A percentile compares a stretch with the other conserved stretches of the same genome.
Evolutionary conservation across 2,329 filamentous ascomycete genomes (phyloP).

Genomic region (Paracorniculantispora psalliotae): DNA sequence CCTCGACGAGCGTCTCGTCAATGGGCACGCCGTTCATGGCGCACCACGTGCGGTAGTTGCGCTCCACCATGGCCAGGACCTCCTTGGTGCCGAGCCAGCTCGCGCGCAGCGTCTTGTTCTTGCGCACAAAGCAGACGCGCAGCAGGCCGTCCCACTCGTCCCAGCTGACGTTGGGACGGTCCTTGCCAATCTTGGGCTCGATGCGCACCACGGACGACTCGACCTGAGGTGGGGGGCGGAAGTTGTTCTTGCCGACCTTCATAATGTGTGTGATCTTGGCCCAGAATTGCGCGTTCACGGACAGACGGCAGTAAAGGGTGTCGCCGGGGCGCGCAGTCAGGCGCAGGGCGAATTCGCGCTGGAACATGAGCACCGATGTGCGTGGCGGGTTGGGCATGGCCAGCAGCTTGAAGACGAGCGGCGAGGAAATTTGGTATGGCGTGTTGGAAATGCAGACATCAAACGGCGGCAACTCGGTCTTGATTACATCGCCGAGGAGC

Average conservation of each 20-base stretch:
- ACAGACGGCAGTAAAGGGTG: conserved; percentile 82
- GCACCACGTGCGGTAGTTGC: conserved; percentile 87
- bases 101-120: conserved; percentile 84
- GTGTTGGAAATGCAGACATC: conserved; percentile 74
- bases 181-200: conserved; percentile 73
- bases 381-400: conserved; percentile 76
- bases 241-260: conserved; percentile 96
- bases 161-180: conserved; percentile 80
- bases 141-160: conserved; percentile 93
- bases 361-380: conserved; percentile 89
- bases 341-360: conserved; percentile 88
- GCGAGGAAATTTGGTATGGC: conserved; percentile 79
- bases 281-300: conserved; percentile 90
- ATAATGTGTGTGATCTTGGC: conserved; percentile 65
- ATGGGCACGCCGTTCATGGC: conserved; percentile 76
- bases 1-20: conserved; percentile 58
- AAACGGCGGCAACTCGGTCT: conserved; percentile 70
- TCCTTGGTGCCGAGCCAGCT: conserved; percentile 76
- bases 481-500: conserved; percentile 81
- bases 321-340: conserved; percentile 85
- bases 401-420: conserved; percentile 85
- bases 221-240: conserved; percentile 88
- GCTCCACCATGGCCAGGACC: conserved; percentile 74
- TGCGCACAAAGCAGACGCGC: conserved; percentile 64
- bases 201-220: conserved; percentile 88